phyloP scores from a whole-genome alignment of 345 rosid genomes.

The Brassica napus region Da-Ae NC_063439.1:7359001-7359500 shows the following conservation, averaged over 20 bases:
- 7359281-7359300: slow-evolving; percentile 59
- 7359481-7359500: slow-evolving; percentile 62
- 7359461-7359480: slow-evolving; percentile 72
- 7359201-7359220: slow-evolving; percentile 64
- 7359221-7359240: slow-evolving; percentile 74
- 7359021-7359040: neutral
- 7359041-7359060: neutral
- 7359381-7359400: slow-evolving; percentile 93
- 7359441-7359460: slow-evolving; percentile 68
- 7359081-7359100: neutral
- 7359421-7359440: slow-evolving; percentile 69
- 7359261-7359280: slow-evolving; percentile 80
- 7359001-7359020: neutral
- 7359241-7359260: slow-evolving; percentile 86
- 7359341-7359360: slow-evolving; percentile 71
- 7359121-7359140: slow-evolving; percentile 4
- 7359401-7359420: slow-evolving; percentile 46
- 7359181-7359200: slow-evolving; percentile 14
- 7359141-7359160: slow-evolving; percentile 3
- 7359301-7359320: slow-evolving; percentile 65
- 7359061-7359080: slow-evolving; percentile 26
- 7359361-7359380: slow-evolving; percentile 73
- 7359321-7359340: slow-evolving; percentile 76
- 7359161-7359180: slow-evolving; percentile 14
- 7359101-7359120: neutral